These are phyloP conservation scores for Venturia pyrina DNA, from an alignment of 2,329 filamentous ascomycete species.

Conservation along the genomic window DNA sequence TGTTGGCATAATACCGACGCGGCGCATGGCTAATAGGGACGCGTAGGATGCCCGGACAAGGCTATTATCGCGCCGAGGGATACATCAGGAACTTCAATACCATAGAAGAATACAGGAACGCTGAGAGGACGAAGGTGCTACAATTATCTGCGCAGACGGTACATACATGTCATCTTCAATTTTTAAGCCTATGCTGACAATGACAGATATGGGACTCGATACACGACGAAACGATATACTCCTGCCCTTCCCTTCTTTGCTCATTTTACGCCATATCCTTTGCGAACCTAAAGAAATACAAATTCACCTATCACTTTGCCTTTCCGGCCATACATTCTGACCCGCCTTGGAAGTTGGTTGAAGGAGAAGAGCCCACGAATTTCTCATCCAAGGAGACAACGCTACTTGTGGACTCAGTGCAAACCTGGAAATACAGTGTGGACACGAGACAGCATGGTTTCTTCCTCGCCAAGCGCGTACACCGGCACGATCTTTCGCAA, in stretches of 20 bases:
- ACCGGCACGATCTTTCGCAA: not conserved
- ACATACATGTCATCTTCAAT: constrained; percentile 15
- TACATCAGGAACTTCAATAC: constrained; percentile 96
- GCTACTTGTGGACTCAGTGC: constrained; percentile 68
- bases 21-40: constrained; percentile 2
- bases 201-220: constrained; percentile 94
- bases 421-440: constrained; percentile 76
- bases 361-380: constrained; percentile 25
- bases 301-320: constrained; percentile 96
- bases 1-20: constrained; percentile 27
- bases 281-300: constrained; percentile 94
- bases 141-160: constrained; percentile 71
- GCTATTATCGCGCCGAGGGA: constrained; percentile 75
- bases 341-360: constrained; percentile 62
- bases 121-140: constrained; percentile 70
- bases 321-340: constrained; percentile 90
- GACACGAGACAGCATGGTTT: constrained; percentile 86
- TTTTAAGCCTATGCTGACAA: constrained; percentile 11
- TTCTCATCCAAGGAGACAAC: constrained; percentile 63
- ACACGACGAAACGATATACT: constrained; percentile 91
- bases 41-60: constrained; percentile 36
- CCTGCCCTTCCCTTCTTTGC: constrained; percentile 79
- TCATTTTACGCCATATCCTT: constrained; percentile 86
- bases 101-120: constrained; percentile 79
- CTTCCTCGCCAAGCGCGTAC: constrained; percentile 77